These are phyloP conservation scores for Brettanomyces naardenensis DNA, from an alignment of 805 yeast genomes.

Conservation along the genomic window DNA sequence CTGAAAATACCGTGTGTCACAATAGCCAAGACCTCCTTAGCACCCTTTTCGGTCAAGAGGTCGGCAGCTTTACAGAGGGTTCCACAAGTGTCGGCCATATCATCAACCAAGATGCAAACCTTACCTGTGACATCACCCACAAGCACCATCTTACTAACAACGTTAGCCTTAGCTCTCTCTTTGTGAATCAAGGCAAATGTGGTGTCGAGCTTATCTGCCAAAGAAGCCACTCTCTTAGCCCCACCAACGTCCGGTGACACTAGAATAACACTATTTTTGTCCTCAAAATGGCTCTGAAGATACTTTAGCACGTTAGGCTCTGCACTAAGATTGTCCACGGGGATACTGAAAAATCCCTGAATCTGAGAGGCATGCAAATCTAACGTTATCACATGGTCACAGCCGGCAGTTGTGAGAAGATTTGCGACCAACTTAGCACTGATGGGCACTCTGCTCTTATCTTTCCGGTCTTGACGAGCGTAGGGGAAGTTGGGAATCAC, in stretches of 20 bases:
- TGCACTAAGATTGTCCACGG: conserved; percentile 78
- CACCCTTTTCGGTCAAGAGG: conserved; percentile 57
- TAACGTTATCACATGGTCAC: conserved; percentile 82
- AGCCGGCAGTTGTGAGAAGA: conserved; percentile 75
- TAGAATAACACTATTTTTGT: conserved; percentile 56
- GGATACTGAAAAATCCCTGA: conserved; percentile 78
- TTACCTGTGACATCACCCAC: conserved; percentile 79
- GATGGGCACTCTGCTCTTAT: conserved; percentile 77
- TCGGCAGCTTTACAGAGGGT: conserved; percentile 80
- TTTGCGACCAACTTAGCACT: conserved; percentile 83
- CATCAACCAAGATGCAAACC: conserved; percentile 73
- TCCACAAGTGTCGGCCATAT: conserved; percentile 89
- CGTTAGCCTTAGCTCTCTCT: conserved; percentile 78
- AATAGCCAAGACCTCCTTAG: conserved; percentile 68
- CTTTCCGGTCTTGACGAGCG: conserved; percentile 86
- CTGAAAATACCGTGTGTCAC: conserved; percentile 78
- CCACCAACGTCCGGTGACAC: conserved; percentile 90
- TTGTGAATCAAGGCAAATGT: conserved; percentile 81
- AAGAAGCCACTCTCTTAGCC: conserved; percentile 80
- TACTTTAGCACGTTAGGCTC: conserved; percentile 76
- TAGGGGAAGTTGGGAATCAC: conserved; percentile 79
- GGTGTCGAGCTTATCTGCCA: conserved; percentile 72
- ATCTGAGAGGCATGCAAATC: conserved; percentile 86
- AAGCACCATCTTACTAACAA: conserved; percentile 75
- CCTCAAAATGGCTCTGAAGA: conserved; percentile 49